Base-by-base conservation (phyloP, 75 land plant species). In the Larix kaempferi region DNA sequence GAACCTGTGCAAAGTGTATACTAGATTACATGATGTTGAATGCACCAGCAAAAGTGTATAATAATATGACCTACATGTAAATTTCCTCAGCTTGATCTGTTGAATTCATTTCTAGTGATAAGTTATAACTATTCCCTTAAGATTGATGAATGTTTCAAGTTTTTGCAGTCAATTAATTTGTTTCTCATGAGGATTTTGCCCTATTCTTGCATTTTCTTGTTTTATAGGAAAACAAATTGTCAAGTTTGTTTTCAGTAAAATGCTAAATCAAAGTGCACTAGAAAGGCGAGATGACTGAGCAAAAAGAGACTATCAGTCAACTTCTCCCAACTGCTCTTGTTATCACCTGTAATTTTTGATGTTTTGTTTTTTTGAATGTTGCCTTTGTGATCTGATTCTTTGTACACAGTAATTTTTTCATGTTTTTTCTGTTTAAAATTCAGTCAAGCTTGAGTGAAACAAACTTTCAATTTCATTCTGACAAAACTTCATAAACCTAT, bases 1-100 rank as follows among this genome's bases (percentile, higher is more conserved):
- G 99, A 82, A 97, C 95, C 35, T 95, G 98, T 86, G 99, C 99
- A 62, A 94, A 88, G 64, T 90, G 95, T 73, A 88, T 97, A 71
- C 85, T 97, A 82, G 95, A 93, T 81, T 97, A 94, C 84, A 80
- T 97, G 78, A 95, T 80, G 88, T 62, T 89, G 80, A 88, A 93
- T 84, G 99, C 95, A 74, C 99, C 98, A 17, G 15, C 74, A 61
- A 83, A 80, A 77, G 88, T 97, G 49, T 97, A 97, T 80, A 80
- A 92, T 44, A 94, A 76, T 67, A 95, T 97, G 98, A 85, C 75
- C n/a, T 97, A 97, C 86, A 89, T 78, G 99, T 97, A 93, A 71
- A 98, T 73, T 21, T 56, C 8, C 17, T 59, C 59, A 21, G 25
- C 44, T 78, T 22, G 44, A 19, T 77, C 13, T 23, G 52, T n/a